Base-by-base conservation (phyloP, 2,329 filamentous ascomycete species). In the Penicillium sp. region DNA sequence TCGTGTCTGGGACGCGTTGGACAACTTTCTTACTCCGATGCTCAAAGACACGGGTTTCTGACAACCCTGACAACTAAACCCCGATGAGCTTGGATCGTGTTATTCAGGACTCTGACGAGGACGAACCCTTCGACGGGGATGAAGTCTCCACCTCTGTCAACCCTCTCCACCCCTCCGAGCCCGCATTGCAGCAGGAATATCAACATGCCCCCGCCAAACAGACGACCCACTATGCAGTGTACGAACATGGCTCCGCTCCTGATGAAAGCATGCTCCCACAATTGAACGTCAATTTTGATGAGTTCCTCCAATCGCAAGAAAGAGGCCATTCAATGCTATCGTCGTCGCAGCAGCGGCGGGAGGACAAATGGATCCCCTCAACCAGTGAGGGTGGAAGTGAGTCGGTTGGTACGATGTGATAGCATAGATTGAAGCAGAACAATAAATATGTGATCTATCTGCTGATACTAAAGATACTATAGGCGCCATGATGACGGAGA, bases 101-200 rank as follows among this genome's bases (percentile, higher is more conserved):
- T 16, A 76, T 78, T n/a, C 74, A 75, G 50, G 76, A 78, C 57
- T 78, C 76, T 1, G 76, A 78, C 29, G 75, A 78, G 38, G 74
- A 75, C 11, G 73, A 74, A 46, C 66, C 69, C 51, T 58, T 73
- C n/a, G 63, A 63, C 37, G 68, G 65, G 51, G 66, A 64, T 32
- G 67, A 68, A 7, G 35, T 61, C 22, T 50, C 62, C 20, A 60
- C 59, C 16, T 64, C 63, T 20, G 50, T 56, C 48, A 65, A 62
- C 29, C 66, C 54, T 31, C 56, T 59, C 11, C 64, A 66, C 34
- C 47, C 53, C 11, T 61, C 61, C 9, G 60, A 65, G n/a, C 47
- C 40, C 37, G 47, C 56, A 38, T 35, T 40, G 11, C 54, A 55
- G 14, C 50, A 57, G 38, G 58, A 63, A 31, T 34, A 59, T 38